Evolutionary conservation across 805 yeast genomes (phyloP), one percentile per base, ranked within the genome.

Genomic region (Zygoascus biomembranicola): DNA sequence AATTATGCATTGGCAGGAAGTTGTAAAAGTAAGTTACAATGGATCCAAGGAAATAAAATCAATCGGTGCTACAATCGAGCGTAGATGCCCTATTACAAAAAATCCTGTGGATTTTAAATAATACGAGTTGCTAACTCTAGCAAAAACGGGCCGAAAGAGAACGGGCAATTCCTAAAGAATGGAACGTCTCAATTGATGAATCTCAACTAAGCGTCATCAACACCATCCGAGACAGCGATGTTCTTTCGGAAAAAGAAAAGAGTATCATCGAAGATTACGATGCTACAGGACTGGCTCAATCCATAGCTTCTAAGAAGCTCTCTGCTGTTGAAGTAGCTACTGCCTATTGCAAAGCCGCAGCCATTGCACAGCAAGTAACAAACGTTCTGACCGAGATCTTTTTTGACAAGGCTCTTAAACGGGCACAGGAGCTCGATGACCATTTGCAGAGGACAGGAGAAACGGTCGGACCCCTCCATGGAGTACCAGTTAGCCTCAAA

Each of bases 401-500:
- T 62, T 69, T 79, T 42, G 80, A 79, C 9, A 77, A 79, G 54
- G 90, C 87, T 11, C 69, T 83, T 52, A 71, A 70, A 52, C 72
- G 75, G 53, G 89, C 89, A 6, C 66, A 75, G 59, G 71, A 65
- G 50, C 71, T 81, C 55, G 90, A 84, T 61, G 77, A 72, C 28
- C 73, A 76, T 61, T 78, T 60, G 55, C 8, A 28, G 2, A 11
- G 35, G 16, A 42, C 52, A 6, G 84, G 82, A 13, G 66, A 74
- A 1, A 79, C 84, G 13, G 62, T 78, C 37, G 87, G 87, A 31
- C 83, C 85, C 1, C 72, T 83, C 47, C 87, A 83, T 59, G 89
- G 89, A 1, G 67, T 83, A 32, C 89, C 88, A 1, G 69, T 82
- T 32, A 80, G 86, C 0, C 70, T 82, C 51, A 82, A 82, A 61